Conservation (phyloP, 2,329 filamentous ascomycete genomes). For the Cladorrhinum sp. region DNA sequence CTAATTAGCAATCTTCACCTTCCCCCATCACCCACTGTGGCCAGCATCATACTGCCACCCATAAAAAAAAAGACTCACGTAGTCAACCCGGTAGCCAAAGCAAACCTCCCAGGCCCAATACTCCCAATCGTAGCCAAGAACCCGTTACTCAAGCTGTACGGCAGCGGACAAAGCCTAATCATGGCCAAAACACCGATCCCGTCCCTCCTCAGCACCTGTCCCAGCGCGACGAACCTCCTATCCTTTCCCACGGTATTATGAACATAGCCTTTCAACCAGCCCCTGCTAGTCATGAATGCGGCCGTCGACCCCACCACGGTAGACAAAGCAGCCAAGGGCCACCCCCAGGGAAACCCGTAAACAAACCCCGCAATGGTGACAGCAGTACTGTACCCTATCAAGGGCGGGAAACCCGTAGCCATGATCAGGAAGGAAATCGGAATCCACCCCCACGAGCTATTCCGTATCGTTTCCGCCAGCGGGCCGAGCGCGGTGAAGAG, state of each 20-base stretch:
- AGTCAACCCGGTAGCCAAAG: constrained; percentile 75
- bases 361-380: constrained; percentile 54
- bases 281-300: constrained; percentile 78
- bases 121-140: constrained; percentile 92
- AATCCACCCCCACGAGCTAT: constrained; percentile 64
- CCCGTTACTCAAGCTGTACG: constrained; percentile 90
- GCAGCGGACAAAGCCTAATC: constrained; percentile 88
- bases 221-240: constrained; percentile 81
- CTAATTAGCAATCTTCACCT: no score
- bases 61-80: constrained; percentile 40
- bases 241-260: constrained; percentile 77
- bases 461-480: constrained; percentile 72
- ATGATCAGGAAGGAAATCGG: constrained; percentile 76
- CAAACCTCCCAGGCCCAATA: constrained; percentile 72
- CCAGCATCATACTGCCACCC: neutral
- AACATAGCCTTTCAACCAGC: constrained; percentile 75
- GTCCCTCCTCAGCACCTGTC: constrained; percentile 84
- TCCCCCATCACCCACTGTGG: no score
- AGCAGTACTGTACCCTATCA: constrained; percentile 82
- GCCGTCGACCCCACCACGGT: constrained; percentile 74
- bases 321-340: constrained; percentile 77
- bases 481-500: constrained; percentile 76
- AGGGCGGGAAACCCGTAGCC: constrained; percentile 75
- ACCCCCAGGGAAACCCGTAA: constrained; percentile 61
- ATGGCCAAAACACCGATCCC: constrained; percentile 85